Base-by-base conservation (phyloP, 805 yeast genomes). In the Saccharomycopsis selenospora region DNA sequence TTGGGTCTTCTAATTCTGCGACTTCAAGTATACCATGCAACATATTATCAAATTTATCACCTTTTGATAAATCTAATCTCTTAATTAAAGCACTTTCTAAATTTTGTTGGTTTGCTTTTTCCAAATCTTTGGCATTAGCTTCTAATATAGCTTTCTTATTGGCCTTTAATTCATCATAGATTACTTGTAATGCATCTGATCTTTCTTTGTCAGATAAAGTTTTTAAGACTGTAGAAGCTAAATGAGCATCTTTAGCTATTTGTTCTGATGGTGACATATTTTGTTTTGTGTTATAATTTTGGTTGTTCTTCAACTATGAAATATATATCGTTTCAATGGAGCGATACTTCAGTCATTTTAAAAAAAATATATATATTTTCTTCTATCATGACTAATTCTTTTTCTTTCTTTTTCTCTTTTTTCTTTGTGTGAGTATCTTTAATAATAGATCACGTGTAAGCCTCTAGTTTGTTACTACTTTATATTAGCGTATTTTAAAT, bases 1-100 rank as follows among this genome's bases (percentile, higher is more conserved):
- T 82, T 14, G 99, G 99, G 63, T 93, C 98, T 26, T 82, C 85
- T 46, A 93, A 72, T 2, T 75, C 75, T 1, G 96, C 93, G 17
- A 93, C 99, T 57, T 93, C 99, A 42, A 84, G 69, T 13, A 93
- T 81, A 23, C 99, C 99, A 62, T 89, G 93, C 46, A 91, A 76
- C 99, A 93, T 93, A 24, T 85, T 71, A 54, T 90, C 98, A 60
- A 78, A 93, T 65, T 95, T 93, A 51, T 85, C 96, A 47, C 82
- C 80, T 54, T 75, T 78, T 42, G 85, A 75, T 36, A 93, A 70
- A 62, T 95, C 98, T 13, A 93, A 71, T 57, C 99, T 74, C 61
- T 87, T 90, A 46, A 90, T 70, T 57, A 93, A 69, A 1, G 97
- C 77, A 0, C 80, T 65, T 0, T 93, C 72, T 27, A 91, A 66